Evolutionary conservation across 306 rosid genomes (phyloP).

Genomic region (Prunus persica): DNA sequence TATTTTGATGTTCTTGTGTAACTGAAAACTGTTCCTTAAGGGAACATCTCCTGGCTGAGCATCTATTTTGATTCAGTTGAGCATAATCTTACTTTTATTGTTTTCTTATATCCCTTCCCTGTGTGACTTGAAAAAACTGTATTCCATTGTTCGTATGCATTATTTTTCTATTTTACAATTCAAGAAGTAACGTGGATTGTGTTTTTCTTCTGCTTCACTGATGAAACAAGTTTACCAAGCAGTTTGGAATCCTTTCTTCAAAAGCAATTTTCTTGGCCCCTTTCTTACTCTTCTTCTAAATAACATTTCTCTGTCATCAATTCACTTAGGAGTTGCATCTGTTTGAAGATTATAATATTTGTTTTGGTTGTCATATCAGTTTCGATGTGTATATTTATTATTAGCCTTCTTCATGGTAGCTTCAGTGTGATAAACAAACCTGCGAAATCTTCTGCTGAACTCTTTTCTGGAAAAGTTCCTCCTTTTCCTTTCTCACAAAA

Average conservation of each 20-base stretch:
- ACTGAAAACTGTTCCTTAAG: neutral
- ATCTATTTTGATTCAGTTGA: constrained; percentile 5
- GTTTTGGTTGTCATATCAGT: neutral
- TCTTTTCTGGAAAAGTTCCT: neutral
- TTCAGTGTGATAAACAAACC: neutral
- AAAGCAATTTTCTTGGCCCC: neutral
- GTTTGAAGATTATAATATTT: neutral
- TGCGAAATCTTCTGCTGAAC: neutral
- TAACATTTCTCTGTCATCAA: neutral
- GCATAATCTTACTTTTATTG: neutral
- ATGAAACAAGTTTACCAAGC: too few species aligned
- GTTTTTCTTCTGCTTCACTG: neutral
- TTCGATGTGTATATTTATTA: neutral
- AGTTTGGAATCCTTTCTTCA: neutral
- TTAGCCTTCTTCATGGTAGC: neutral
- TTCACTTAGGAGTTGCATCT: neutral
- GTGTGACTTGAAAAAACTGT: neutral
- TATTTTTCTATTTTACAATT: neutral
- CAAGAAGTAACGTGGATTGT: neutral
- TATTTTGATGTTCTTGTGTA: constrained; percentile 4
- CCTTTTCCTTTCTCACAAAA: neutral
- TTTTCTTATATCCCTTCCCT: neutral
- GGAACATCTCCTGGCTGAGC: neutral
- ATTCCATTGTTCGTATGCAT: neutral
- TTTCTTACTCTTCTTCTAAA: neutral